Evolutionary conservation across 139 green algal species (phyloP), one percentile per base, ranked within the genome.

Genomic region (Coelastrella sp.): DNA sequence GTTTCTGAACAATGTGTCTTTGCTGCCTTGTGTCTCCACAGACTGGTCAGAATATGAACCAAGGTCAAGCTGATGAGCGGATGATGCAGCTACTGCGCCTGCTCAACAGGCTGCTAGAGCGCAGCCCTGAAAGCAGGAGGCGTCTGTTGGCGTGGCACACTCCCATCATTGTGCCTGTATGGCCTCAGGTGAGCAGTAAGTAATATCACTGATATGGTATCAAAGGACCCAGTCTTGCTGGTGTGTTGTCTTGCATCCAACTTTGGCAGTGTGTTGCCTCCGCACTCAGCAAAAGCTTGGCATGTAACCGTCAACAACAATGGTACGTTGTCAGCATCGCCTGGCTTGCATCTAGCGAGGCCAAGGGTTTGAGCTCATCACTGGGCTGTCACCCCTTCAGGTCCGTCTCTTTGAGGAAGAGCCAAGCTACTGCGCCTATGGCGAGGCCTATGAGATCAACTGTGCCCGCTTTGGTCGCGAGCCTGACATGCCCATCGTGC

Each of bases 351-450:
- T n/a, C n/a, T n/a, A n/a, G n/a, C n/a, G n/a, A n/a, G n/a, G n/a
- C n/a, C n/a, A n/a, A n/a, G n/a, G n/a, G n/a, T n/a, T n/a, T n/a
- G n/a, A n/a, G n/a, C n/a, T n/a, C n/a, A n/a, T n/a, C n/a, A n/a
- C n/a, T 1, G 6, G 13, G 19, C 30, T 66, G 57, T n/a, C 32
- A 11, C 40, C 9, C 5, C 41, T 57, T 23, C 90, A 96, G 85
- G 92, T 97, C 53, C 93, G 95, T 2, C 87, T 99, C 66, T 86
- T 99, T 78, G 97, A 99, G 90, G 97, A 99, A 83, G 95, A 98
- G 71, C 86, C 91, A 17, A 93, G 85, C 85, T 94, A 94, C 88
- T 93, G 85, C 79, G 94, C 90, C 2, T 97, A 96, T 80, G 88
- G 91, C 5, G 96, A 99, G 75, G 97, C 95, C 0, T 99, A 98